These are phyloP conservation scores for Anthoceros angustus DNA, from an alignment of 225 moss, liverwort and hornwort genomes.

Conservation along the genomic window DNA sequence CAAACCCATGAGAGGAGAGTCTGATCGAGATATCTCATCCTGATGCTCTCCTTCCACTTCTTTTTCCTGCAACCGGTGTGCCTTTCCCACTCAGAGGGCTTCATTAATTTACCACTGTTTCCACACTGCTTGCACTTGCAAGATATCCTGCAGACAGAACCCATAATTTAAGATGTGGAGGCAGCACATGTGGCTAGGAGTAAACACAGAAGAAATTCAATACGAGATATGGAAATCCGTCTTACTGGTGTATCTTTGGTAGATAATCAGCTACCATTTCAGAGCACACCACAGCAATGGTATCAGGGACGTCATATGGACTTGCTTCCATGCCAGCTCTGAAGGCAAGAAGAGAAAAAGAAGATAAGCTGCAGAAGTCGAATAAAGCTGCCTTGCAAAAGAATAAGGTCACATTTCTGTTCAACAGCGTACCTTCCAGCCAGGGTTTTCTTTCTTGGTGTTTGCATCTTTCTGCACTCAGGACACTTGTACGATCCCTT, in stretches of 20 bases:
- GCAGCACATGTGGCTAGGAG: neutral
- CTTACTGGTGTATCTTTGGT: constrained; percentile 88
- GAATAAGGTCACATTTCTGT: neutral
- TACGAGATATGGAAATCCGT: neutral
- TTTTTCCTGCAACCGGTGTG: constrained; percentile 98
- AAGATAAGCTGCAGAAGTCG: neutral
- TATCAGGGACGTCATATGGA: constrained; percentile 41
- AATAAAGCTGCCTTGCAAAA: neutral
- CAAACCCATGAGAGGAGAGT: constrained; percentile 73
- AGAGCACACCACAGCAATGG: constrained; percentile 54
- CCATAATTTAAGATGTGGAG: constrained; percentile 4
- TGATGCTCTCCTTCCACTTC: constrained; percentile 99
- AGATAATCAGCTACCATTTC: constrained; percentile 78
- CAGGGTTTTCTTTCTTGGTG: constrained; percentile 43
- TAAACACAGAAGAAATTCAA: neutral
- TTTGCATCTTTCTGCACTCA: constrained; percentile 72
- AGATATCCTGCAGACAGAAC: constrained; percentile 49
- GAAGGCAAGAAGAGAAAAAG: constrained; percentile 7
- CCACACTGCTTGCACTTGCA: constrained; percentile 74
- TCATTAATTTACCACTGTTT: constrained; percentile 59
- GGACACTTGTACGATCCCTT: constrained; percentile 86
- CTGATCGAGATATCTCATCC: constrained; percentile 43
- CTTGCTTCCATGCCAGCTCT: constrained; percentile 35
- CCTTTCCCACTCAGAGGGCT: constrained; percentile 97
- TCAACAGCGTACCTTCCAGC: constrained; percentile 27